Base-by-base conservation (phyloP, 2,329 filamentous ascomycete genomes). In the Ophiostoma perfectum region DNA sequence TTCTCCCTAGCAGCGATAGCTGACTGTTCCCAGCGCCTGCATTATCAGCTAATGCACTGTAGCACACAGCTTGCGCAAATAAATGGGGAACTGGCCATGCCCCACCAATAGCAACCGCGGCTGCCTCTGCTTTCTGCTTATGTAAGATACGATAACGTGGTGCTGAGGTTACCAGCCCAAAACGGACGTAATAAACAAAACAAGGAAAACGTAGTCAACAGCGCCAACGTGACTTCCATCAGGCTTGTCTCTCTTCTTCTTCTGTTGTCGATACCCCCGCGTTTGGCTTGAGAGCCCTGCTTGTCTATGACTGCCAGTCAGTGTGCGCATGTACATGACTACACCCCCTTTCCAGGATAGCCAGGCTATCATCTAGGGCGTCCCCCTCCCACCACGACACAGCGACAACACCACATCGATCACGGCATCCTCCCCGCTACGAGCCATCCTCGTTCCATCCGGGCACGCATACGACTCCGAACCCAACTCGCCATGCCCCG, bases 401-500 rank as follows among this genome's bases (percentile, higher is more conserved):
- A 41, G 16, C 14, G 38, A n/a, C 14, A n/a, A 14, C 38, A 41
- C 18, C 4, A 60, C 36, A 12, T 9, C 55, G 27, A 63, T 63
- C 60, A 63, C 60, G 39, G 42, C 58, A 62, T 62, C 58, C 36
- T 39, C 38, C 55, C 12, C 5, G 5, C 49, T 12, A 27, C 49
- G n/a, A 18, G 5, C 49, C 27, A 27, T 27, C 27, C 27, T 27
- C 27, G 27, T 27, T 27, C 6, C 49, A 27, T 36, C 58, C n/a
- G n/a, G 16, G n/a, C 7, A 62, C 5, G 42, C 16, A 41, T 42
- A 18, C 36, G 3, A 14, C 27, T 18, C 7, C 36, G 27, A 39
- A 12, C 58, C 2, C 38, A 14, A 41, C 58, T n/a, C 42, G 14
- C 36, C 71, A 88, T 73, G 70, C 77, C 92, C 84, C 92, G 93